Base-by-base conservation (phyloP, 2,329 filamentous ascomycete genomes). In the Exserohilum turcica region DNA sequence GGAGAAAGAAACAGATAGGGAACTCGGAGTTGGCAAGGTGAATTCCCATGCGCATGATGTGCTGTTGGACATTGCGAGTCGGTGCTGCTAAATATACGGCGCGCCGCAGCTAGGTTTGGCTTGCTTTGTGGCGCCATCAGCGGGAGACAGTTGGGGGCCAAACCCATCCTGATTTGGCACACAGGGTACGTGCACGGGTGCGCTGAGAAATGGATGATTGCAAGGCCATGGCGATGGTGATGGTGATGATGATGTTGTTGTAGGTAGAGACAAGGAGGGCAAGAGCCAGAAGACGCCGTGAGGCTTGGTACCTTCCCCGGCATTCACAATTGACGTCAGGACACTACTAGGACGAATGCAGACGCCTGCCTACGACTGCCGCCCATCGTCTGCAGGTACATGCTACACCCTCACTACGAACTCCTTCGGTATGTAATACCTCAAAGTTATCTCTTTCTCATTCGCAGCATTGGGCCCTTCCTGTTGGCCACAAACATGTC, bases 401-500 rank as follows among this genome's bases (percentile, higher is more conserved):
- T 29, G n/a, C 29, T 16, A 2, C 28, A 9, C 5, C 21, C 42
- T 35, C 19, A 24, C 18, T 4, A 19, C 19, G 13, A 16, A 12
- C 4, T 13, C 32, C 32, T 2, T 15, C 19, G 8, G n/a, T 12
- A 1, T 19, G 28, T 27, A 19, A 38, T 7, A 40, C 13, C 13
- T 50, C 32, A 39, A 33, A 19, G 16, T 24, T 54, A 36, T 35
- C 51, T 54, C 36, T 39, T 54, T 13, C 46, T 48, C 35, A 66
- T 43, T 46, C 70, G 61, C 6, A 73, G 50, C 43, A 73, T 63
- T 4, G 73, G 73, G 6, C 73, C 73, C 51, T 73, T 64, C 43
- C 69, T 65, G 27, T 63, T 60, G 2, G 64, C 63, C 32, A 72
- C 57, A 52, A 73, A 67, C 28, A 64, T 61, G 12, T 68, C 66